A percentile compares a stretch with the other conserved stretches of the same genome.
Evolutionary conservation across 1,139 yeast species (phyloP).

Genomic region (Waltiozyma sp.): DNA sequence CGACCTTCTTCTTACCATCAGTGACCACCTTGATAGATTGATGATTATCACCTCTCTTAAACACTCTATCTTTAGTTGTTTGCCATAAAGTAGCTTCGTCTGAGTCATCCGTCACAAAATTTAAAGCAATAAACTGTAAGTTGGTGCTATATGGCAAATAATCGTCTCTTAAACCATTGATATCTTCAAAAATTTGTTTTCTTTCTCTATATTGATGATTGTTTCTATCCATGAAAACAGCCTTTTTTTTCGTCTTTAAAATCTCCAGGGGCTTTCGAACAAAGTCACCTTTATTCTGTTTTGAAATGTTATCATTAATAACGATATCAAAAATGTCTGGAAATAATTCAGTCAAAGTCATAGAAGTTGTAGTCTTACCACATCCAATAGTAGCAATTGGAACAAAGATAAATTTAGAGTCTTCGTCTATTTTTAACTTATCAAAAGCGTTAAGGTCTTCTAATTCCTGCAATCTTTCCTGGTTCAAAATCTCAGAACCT

Average conservation of each 20-base stretch:
- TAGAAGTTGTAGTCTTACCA: conserved; percentile 82
- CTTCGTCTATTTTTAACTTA: conserved; percentile 21
- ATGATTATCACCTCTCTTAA: conserved; percentile 76
- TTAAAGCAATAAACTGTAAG: conserved; percentile 50
- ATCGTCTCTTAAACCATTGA: conserved; percentile 29
- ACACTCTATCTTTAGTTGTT: conserved; percentile 50
- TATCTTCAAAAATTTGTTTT: conserved; percentile 47
- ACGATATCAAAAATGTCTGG: conserved; percentile 58
- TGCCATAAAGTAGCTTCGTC: conserved; percentile 30
- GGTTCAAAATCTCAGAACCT: conserved; percentile 33
- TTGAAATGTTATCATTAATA: conserved; percentile 73
- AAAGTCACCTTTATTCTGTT: conserved; percentile 33
- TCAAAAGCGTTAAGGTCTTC: conserved; percentile 23
- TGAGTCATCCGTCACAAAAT: conserved; percentile 42
- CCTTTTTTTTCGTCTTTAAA: conserved; percentile 26
- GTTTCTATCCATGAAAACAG: conserved; percentile 74
- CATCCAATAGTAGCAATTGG: conserved; percentile 92
- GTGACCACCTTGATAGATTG: conserved; percentile 59
- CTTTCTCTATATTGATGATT: conserved; percentile 70
- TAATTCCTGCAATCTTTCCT: conserved; percentile 23
- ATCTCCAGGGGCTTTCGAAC: conserved; percentile 38
- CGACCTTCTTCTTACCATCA: conserved; percentile 36
- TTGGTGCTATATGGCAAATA: conserved; percentile 27
- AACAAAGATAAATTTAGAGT: conserved; percentile 48
- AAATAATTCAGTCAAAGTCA: conserved; percentile 44